Evolutionary conservation across 73 alveolate species (phyloP).

Genomic region (Paramecium octaurelia): DNA sequence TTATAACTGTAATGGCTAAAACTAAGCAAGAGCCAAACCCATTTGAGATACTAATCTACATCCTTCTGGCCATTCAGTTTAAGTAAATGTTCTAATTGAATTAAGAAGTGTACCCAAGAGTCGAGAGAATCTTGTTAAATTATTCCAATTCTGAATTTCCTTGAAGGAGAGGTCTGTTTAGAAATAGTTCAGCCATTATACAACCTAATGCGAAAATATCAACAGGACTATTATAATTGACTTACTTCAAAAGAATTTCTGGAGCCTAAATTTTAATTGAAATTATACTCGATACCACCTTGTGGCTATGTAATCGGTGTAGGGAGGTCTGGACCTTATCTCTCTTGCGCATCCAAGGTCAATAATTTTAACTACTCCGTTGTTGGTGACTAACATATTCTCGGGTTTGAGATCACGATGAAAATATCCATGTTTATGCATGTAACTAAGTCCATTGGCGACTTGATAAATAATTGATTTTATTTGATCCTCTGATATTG

Average conservation of each 20-base stretch:
- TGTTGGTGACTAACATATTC: constrained; percentile 76
- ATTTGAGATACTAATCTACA: constrained; percentile 82
- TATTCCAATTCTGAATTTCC: constrained; percentile 97
- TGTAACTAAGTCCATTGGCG: constrained; percentile 92
- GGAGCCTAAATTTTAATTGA: constrained; percentile 77
- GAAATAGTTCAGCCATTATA: constrained; percentile 94
- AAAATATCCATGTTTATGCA: constrained; percentile 99
- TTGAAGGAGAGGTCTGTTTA: constrained; percentile 94
- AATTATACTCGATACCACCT: constrained; percentile 77
- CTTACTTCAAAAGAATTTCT: constrained; percentile 87
- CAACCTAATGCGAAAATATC: constrained; percentile 98
- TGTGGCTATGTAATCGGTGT: constrained; percentile 94
- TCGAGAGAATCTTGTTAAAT: constrained; percentile 80
- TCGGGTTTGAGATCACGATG: constrained; percentile 99
- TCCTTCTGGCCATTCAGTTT: constrained; percentile 95
- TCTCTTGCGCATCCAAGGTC: constrained; percentile 98
- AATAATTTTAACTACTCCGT: constrained; percentile 88
- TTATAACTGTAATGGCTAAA: constrained; percentile 70
- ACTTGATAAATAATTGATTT: constrained; percentile 85
- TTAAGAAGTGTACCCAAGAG: constrained; percentile 67
- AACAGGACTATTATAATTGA: constrained; percentile 90
- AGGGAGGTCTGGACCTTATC: constrained; percentile 92
- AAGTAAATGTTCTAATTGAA: constrained; percentile 78
- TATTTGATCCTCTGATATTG: constrained; percentile 80
- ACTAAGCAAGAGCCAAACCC: constrained; percentile 85